Evolutionary conservation across 1,139 yeast species (phyloP).

Genomic region (Taphrina deformans): DNA sequence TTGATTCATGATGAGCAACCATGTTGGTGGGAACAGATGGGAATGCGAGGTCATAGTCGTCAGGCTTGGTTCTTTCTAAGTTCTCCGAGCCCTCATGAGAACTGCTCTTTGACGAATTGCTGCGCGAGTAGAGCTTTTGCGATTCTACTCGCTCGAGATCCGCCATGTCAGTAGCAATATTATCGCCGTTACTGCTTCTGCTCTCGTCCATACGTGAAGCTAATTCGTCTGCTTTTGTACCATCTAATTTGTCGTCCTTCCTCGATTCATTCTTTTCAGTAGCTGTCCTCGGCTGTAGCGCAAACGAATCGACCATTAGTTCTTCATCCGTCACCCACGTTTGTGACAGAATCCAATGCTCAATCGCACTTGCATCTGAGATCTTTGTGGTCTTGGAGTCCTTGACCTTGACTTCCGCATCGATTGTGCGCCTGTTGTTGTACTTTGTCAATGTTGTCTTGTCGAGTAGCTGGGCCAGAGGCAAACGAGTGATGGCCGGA

Average conservation of each 20-base stretch:
- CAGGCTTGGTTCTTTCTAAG: neutral
- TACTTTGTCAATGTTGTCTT: neutral
- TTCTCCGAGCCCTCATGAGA: neutral
- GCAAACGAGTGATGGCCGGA: neutral
- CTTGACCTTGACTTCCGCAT: neutral
- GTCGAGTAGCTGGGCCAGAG: neutral
- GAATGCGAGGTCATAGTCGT: neutral
- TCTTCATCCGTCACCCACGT: slow-evolving; percentile 7
- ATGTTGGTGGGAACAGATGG: slow-evolving; percentile 5
- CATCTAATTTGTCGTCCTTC: neutral
- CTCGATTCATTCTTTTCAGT: neutral
- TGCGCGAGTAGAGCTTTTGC: neutral
- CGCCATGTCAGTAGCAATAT: neutral
- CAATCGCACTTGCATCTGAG: neutral
- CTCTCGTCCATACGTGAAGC: neutral
- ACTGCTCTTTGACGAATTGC: neutral
- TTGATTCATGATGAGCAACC: neutral
- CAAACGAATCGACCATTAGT: slow-evolving; percentile 12
- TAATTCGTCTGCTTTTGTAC: neutral
- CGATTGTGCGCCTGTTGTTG: neutral
- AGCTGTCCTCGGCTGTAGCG: neutral
- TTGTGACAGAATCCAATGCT: slow-evolving; percentile 5
- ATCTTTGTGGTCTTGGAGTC: neutral
- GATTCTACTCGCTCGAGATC: neutral
- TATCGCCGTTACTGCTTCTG: neutral